phyloP scores from a whole-genome alignment of 2,329 filamentous ascomycete species.

The Salinomyces thailandicus region DNA sequence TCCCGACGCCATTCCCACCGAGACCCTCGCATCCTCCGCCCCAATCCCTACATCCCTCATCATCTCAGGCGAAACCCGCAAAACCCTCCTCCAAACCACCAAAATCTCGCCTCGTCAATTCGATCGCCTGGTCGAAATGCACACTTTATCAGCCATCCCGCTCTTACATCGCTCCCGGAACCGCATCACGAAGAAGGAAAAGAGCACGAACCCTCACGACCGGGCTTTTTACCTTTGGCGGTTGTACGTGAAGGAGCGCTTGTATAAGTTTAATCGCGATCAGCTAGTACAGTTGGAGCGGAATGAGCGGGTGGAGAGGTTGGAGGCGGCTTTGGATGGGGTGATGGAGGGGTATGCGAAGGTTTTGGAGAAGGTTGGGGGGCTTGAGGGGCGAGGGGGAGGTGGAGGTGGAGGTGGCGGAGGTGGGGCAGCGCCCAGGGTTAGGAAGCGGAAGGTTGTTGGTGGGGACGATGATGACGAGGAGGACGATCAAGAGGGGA shows the following conservation, averaged over 20 bases:
- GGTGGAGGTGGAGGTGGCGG: not conserved
- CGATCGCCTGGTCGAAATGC: constrained; percentile 62
- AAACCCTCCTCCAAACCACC: constrained; percentile 46
- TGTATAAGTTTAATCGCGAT: constrained; percentile 67
- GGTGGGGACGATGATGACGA: constrained; percentile 5
- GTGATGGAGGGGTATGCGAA: constrained; percentile 66
- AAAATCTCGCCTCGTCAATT: constrained; percentile 76
- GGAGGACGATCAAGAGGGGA: not conserved
- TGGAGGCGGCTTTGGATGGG: constrained; percentile 56
- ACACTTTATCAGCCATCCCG: constrained; percentile 51
- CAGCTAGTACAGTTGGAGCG: constrained; percentile 58
- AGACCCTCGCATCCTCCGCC: constrained; percentile 39
- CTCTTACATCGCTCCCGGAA: constrained; percentile 37
- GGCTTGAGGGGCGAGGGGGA: constrained; percentile 18
- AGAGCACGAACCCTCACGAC: constrained; percentile 46
- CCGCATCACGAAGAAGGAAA: constrained; percentile 35
- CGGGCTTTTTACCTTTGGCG: constrained; percentile 61
- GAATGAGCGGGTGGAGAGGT: constrained; percentile 58
- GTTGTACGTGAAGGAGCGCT: constrained; percentile 62
- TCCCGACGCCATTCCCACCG: constrained; percentile 37
- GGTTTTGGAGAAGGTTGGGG: constrained; percentile 44
- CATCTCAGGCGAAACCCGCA: constrained; percentile 44
- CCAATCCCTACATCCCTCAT: constrained; percentile 47
- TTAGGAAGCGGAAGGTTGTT: constrained; percentile 6
- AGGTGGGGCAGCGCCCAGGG: not conserved